Evolutionary conservation across 345 rosid genomes (phyloP).

Genomic region (Eucalyptus leucophloia): DNA sequence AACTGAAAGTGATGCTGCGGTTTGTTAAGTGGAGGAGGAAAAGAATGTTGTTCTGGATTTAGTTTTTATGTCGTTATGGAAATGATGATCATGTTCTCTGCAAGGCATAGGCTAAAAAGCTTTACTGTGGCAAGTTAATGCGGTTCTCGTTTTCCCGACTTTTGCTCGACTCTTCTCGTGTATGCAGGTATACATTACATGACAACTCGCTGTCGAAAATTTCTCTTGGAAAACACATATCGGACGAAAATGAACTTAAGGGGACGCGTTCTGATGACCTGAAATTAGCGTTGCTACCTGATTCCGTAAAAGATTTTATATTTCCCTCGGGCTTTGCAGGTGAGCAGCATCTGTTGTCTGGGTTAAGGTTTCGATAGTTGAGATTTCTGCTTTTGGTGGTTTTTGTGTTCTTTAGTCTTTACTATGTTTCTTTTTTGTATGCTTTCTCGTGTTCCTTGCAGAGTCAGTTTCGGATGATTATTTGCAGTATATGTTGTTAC

Average conservation of each 20-base stretch:
- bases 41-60: not conserved
- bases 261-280: not conserved
- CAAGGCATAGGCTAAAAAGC: not conserved
- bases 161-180: not conserved
- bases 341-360: not conserved
- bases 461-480: constrained; percentile 95
- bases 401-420: not conserved
- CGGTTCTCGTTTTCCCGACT: not conserved
- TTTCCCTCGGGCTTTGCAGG: constrained; percentile 92
- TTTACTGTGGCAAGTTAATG: not conserved
- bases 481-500: constrained; percentile 79
- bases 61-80: not conserved
- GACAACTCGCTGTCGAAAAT: constrained; percentile 10
- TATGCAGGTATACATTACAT: constrained; percentile 48
- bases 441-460: constrained; percentile 8
- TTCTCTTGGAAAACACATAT: not conserved
- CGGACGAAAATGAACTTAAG: not conserved
- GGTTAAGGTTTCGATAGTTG: not conserved
- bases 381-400: not conserved
- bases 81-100: not conserved
- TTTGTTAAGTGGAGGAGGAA: not conserved
- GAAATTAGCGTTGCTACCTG: constrained; percentile 50
- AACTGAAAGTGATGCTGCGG: not conserved
- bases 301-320: constrained; percentile 44
- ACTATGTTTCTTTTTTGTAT: not conserved